Conservation (phyloP, 257 asterid species). For the Gentiana macrophylla region DNA sequence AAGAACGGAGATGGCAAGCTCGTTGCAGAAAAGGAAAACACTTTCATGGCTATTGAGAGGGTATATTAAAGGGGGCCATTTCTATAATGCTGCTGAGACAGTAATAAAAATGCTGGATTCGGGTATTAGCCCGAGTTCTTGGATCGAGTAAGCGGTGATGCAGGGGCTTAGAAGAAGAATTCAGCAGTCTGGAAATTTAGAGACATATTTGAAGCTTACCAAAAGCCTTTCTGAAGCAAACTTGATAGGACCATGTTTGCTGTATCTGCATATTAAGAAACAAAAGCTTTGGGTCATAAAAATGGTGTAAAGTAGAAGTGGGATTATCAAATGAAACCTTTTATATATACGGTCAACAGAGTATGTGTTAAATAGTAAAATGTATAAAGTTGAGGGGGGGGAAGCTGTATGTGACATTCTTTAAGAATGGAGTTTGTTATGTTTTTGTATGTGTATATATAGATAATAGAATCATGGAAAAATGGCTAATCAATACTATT, state of each 20-base stretch:
- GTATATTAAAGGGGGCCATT: slow-evolving; percentile 89
- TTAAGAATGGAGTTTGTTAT: too few relatives aligned
- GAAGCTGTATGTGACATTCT: too few relatives aligned
- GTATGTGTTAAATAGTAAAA: too few relatives aligned
- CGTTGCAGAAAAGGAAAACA: slow-evolving; percentile 50
- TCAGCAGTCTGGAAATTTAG: slow-evolving; percentile 45
- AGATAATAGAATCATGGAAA: too few relatives aligned
- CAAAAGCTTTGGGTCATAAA: slow-evolving; percentile 71
- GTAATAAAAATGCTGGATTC: slow-evolving; percentile 62
- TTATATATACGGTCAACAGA: too few relatives aligned
- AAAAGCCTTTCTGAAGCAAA: slow-evolving; percentile 65
- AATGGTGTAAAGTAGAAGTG: slow-evolving; percentile 42
- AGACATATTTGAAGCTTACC: slow-evolving; percentile 59
- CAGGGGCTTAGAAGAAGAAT: slow-evolving; percentile 67
- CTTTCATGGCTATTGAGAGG: slow-evolving; percentile 87
- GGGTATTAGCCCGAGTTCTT: slow-evolving; percentile 54
- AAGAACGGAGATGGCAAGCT: slow-evolving; percentile 44
- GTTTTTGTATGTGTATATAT: too few relatives aligned
- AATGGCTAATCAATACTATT: too few relatives aligned
- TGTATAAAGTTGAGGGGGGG: too few relatives aligned
- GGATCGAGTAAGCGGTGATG: slow-evolving; percentile 67
- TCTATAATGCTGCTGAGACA: slow-evolving; percentile 66
- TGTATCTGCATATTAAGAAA: slow-evolving; percentile 63
- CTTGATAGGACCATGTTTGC: slow-evolving; percentile 58
- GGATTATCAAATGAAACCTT: neutral